Conservation (phyloP, 345 rosid species). For the Laguncularia racemosa region DNA sequence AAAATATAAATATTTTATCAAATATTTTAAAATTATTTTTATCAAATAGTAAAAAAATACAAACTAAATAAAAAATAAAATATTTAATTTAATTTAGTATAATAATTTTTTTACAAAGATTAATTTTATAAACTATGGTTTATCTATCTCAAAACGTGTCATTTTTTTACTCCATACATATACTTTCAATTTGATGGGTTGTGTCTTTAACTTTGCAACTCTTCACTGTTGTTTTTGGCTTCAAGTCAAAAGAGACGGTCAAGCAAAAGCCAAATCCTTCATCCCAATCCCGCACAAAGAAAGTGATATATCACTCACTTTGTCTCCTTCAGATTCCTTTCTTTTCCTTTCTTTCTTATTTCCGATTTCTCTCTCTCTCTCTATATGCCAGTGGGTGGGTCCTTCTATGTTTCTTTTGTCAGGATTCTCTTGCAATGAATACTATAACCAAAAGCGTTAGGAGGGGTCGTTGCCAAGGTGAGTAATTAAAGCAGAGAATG, state of each 20-base stretch:
- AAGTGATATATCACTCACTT: conserved; percentile 60
- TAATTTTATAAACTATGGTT: too few relatives aligned
- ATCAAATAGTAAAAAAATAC: too few relatives aligned
- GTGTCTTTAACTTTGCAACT: conserved; percentile 2
- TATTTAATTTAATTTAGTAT: too few relatives aligned
- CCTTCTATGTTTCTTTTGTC: conserved; percentile 26
- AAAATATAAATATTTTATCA: too few relatives aligned
- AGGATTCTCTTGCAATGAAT: conserved; percentile 29
- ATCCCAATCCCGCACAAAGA: conserved; percentile 40
- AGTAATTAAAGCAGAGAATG: too few relatives aligned
- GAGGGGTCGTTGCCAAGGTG: too few relatives aligned
- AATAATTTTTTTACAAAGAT: too few relatives aligned
- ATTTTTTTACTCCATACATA: too few relatives aligned
- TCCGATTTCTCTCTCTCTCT: conserved; percentile 1
- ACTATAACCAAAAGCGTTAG: too few relatives aligned
- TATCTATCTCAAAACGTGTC: too few relatives aligned
- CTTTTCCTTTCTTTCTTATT: conserved; percentile 15
- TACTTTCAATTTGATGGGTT: conserved; percentile 4
- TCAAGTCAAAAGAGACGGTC: conserved; percentile 68
- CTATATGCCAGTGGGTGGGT: conserved; percentile 22
- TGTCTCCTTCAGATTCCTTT: conserved; percentile 53
- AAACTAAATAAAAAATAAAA: too few relatives aligned
- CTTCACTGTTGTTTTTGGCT: conserved; percentile 7
- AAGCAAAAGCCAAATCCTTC: conserved; percentile 36
- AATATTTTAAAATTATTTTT: too few relatives aligned